Evolutionary conservation across 129 eudicot species (phyloP), one percentile per base, ranked within the genome.

Genomic region (Sambucus nigra): DNA sequence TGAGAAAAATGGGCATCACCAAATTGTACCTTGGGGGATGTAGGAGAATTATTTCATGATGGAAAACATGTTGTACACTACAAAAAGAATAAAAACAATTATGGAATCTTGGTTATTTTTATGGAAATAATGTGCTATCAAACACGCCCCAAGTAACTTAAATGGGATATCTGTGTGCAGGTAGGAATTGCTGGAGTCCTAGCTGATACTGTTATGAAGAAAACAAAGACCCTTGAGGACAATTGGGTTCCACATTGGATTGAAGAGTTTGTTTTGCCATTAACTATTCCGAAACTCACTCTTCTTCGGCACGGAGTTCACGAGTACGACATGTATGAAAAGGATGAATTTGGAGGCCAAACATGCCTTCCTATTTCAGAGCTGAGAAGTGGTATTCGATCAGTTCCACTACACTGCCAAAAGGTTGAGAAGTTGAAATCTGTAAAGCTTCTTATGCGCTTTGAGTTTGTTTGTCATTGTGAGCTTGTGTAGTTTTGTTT

Each of bases 341-440:
- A 81, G 52, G 97, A 89, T 64, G 95, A 89, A 58, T 89, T 89
- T 55, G 93, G 71, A 21, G 97, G 97, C 25, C 97, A 89, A 63
- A 73, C 93, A 39, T 84, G 95, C 60, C 69, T 84, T 3, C 97
- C 95, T 0, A 76, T 89, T 16, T 72, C 83, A 17, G 95, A 91
- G 74, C 79, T 91, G 57, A 77, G 84, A 63, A 72, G 67, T 41
- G 98, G 98, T 18, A 85, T 91, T 19, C 81, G 98, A 53, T 76
- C 95, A 2, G 94, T 91, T 59, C 94, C 98, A 25, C 85, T 91
- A 20, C 67, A 82, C 54, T 53, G 60, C 58, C 73, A 60, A 20
- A 75, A 79, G 63, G 95, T 89, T 7, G 79, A 76, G 4, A 79
- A 74, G 73, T 85, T 78, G 69, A 76, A 68, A 10, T 73, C 86